Evolutionary conservation across 257 asterid genomes (phyloP).

Genomic region (Misopates orontium): DNA sequence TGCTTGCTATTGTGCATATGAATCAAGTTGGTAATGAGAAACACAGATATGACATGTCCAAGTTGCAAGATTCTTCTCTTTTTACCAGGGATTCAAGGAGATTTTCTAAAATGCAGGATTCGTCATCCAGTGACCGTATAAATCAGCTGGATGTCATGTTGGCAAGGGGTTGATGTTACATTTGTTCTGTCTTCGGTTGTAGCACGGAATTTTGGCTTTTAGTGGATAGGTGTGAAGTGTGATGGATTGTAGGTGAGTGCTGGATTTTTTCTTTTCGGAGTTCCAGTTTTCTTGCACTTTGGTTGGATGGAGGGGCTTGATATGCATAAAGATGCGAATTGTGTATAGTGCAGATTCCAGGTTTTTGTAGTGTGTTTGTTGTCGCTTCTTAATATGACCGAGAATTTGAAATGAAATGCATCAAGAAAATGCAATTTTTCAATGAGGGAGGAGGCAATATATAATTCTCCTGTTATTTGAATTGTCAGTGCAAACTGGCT

Average conservation of each 20-base stretch:
- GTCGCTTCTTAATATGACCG: background rate
- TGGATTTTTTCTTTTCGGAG: slow-evolving; percentile 6
- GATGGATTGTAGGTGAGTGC: slow-evolving; percentile 27
- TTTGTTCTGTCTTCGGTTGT: slow-evolving; percentile 16
- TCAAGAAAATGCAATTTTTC: background rate
- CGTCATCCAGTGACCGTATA: slow-evolving; percentile 35
- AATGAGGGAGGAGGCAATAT: background rate
- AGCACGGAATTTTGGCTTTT: slow-evolving; percentile 1
- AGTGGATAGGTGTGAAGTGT: slow-evolving; percentile 31
- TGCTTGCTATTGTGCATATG: slow-evolving; percentile 76
- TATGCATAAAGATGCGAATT: slow-evolving; percentile 25
- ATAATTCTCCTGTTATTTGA: background rate
- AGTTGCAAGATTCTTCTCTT: slow-evolving; percentile 36
- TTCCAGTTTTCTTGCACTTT: slow-evolving; percentile 21
- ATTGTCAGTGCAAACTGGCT: slow-evolving; percentile 4
- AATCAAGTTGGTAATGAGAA: slow-evolving; percentile 61
- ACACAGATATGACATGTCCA: slow-evolving; percentile 33
- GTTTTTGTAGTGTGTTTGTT: slow-evolving; percentile 14
- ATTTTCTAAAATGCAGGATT: slow-evolving; percentile 36
- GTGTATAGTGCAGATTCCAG: slow-evolving; percentile 30
- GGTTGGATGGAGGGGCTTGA: slow-evolving; percentile 18
- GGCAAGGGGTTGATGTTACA: slow-evolving; percentile 62
- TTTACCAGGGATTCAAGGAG: slow-evolving; percentile 45
- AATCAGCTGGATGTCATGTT: slow-evolving; percentile 66
- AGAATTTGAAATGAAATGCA: background rate